Evolutionary conservation across 2,329 filamentous ascomycete genomes (phyloP), one percentile per base, ranked within the genome.

Genomic region (Phialophora tarda): DNA sequence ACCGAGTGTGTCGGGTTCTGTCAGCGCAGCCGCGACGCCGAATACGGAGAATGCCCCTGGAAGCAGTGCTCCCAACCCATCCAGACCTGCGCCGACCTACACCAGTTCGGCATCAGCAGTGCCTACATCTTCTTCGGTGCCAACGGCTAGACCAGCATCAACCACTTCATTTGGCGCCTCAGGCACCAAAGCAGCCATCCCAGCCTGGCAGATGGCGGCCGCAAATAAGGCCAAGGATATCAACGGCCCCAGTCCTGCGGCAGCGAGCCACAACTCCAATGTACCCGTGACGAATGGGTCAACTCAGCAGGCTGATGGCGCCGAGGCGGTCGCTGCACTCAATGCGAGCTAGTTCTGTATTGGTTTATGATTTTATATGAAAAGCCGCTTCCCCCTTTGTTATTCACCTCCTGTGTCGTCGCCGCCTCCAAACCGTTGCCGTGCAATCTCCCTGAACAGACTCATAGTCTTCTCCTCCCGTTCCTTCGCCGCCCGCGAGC

Each of bases 381-480:
- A 50, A 59, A 41, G 34, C n/a, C 28, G 24, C n/a, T 55, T 21
- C 28, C 28, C 4, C 12, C 8, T 30, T 17, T 8, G 24, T 24
- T 24, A 24, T 34, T n/a, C 44, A 21, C 24, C 63, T 57, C 24
- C 14, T 60, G 57, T 59, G 53, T 38, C 41, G 7, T 62, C 57
- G 41, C 62, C 65, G 14, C 67, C 67, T 28, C 91, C 91, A 83
- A 91, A 97, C 69, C 91, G 85, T 80, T 91, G 86, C 79, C 85
- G 89, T 17, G 93, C 94, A 79, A 98, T 79, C 73, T 88, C 87
- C 78, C 85, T 89, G 74, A 98, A 75, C 84, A 92, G 93, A 57
- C 87, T 87, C 83, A 97, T 92, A 1, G 92, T 96, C 74, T 87
- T 88, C 69, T 93, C 89, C 79, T 98, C 94, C 77, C 92, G 91